Base-by-base conservation (phyloP, 73 alveolate genomes). In the Halteria grandinella region DNA sequence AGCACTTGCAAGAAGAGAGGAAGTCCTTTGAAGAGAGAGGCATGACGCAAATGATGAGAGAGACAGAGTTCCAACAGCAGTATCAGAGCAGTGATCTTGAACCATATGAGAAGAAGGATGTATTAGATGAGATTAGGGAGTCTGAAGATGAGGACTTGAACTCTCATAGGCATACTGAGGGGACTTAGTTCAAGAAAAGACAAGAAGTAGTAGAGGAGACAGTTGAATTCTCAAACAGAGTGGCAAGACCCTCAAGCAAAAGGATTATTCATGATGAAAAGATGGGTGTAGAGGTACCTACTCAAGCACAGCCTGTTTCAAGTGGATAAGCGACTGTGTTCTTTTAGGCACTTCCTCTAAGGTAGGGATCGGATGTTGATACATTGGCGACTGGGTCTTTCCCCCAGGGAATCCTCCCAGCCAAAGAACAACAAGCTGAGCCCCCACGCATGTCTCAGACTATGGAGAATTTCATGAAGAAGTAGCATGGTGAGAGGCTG, bases 21-120 rank as follows among this genome's bases (percentile, higher is more conserved):
- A 62, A 62, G 62, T 60, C 78, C 17, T 39, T 62, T 39, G 8
- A 2, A 28, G 55, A 62, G 4, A 12, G 60, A 39, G 6, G 36
- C 17, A 62, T 44, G 21, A 62, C 31, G n/a, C n/a, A n/a, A n/a
- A n/a, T n/a, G n/a, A n/a, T n/a, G n/a, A n/a, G n/a, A n/a, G n/a
- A n/a, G n/a, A n/a, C n/a, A n/a, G n/a, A n/a, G n/a, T n/a, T n/a
- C n/a, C n/a, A n/a, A n/a, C n/a, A n/a, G n/a, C n/a, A n/a, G n/a
- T n/a, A n/a, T n/a, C n/a, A n/a, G n/a, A n/a, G n/a, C n/a, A n/a
- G n/a, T n/a, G n/a, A n/a, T n/a, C n/a, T n/a, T n/a, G n/a, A n/a
- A n/a, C n/a, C n/a, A n/a, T n/a, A n/a, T n/a, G n/a, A n/a, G n/a
- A n/a, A n/a, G n/a, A n/a, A n/a, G n/a, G n/a, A n/a, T n/a, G n/a